A percentile compares a stretch with the other conserved stretches of the same genome.
These are phyloP conservation scores for Alternaria longipes DNA, from an alignment of 2,329 filamentous ascomycete species.

Conservation along the genomic window DNA sequence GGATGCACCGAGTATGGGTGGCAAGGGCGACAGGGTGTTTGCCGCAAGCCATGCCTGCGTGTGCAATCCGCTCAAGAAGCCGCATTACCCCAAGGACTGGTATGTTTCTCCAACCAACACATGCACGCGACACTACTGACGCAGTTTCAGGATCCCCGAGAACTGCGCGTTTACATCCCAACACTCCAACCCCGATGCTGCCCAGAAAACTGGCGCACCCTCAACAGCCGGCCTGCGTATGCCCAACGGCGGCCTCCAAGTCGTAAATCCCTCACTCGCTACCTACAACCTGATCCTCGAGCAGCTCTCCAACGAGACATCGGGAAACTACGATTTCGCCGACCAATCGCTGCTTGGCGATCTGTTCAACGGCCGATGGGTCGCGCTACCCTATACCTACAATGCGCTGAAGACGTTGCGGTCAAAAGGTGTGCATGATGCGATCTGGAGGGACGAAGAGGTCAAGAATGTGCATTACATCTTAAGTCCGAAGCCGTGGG, in stretches of 20 bases:
- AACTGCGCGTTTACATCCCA: slow-evolving; percentile 71
- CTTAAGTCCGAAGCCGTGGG: slow-evolving; percentile 70
- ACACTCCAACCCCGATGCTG: slow-evolving; percentile 59
- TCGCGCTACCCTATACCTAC: slow-evolving; percentile 67
- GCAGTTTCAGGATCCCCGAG: slow-evolving; percentile 55
- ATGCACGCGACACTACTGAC: background rate
- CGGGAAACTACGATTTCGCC: slow-evolving; percentile 66
- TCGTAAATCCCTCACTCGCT: slow-evolving; percentile 65
- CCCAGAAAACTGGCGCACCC: slow-evolving; percentile 62
- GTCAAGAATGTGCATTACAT: slow-evolving; percentile 73
- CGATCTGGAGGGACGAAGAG: slow-evolving; percentile 67
- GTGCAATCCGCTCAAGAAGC: slow-evolving; percentile 81
- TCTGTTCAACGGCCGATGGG: slow-evolving; percentile 66
- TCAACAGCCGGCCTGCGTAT: slow-evolving; percentile 63
- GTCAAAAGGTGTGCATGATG: slow-evolving; percentile 64
- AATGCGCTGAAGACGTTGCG: slow-evolving; percentile 70
- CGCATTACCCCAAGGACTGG: slow-evolving; percentile 82
- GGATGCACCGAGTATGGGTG: slow-evolving; percentile 64
- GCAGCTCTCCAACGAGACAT: slow-evolving; percentile 56
- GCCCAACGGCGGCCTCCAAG: slow-evolving; percentile 68
- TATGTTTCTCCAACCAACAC: slow-evolving; percentile 36
- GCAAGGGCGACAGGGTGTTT: slow-evolving; percentile 72
- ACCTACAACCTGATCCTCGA: slow-evolving; percentile 63
- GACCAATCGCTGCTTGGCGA: slow-evolving; percentile 68
- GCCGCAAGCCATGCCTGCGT: slow-evolving; percentile 86